Evolutionary conservation across 1,284 basidiomycete species (phyloP), one percentile per base, ranked within the genome.

Genomic region (Takashimella koratensis): DNA sequence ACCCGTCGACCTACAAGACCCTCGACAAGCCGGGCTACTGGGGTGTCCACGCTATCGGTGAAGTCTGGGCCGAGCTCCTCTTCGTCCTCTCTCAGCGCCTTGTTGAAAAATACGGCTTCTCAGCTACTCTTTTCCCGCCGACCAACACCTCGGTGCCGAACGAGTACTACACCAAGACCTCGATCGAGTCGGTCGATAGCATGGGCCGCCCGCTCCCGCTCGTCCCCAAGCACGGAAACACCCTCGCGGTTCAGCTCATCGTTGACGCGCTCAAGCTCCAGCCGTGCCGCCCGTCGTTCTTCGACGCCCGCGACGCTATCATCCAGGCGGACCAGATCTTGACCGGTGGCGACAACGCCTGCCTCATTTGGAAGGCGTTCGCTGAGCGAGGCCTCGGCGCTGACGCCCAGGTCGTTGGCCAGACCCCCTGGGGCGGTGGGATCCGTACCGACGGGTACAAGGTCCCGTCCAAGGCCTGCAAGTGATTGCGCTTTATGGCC

Each of bases 371-470:
- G 92, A 78, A 82, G 57, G 90, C 84, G 43, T 98, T 98, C 71
- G 82, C 88, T 16, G 78, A 82, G 65, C 82, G 90, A 44, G 95
- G 95, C 2, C 77, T 97, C 30, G 91, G 91, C 5, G 70, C 77
- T 16, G 84, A 90, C 64, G 87, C 91, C 3, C 75, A 64, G n/a
- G 82, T 93, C 30, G 77, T 82, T 39, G 88, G 88, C 44, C 79
- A 82, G 54, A 90, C 89, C 4, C 92, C 92, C n/a, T 96, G 93
- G 94, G 93, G 93, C 65, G 90, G 91, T 81, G 94, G 93, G 63
- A 70, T 80, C 57, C 76, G 80, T 51, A 68, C 64, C 30, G 78
- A 82, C 59, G 80, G 79, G 54, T 76, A 63, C 66, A 66, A 64
- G 51, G 58, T 78, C 10, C 80, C 80, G 42, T 52, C 64, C 55